Evolutionary conservation across 148 eudicot genomes (phyloP).

Genomic region (Fagopyrum homotropicum): DNA sequence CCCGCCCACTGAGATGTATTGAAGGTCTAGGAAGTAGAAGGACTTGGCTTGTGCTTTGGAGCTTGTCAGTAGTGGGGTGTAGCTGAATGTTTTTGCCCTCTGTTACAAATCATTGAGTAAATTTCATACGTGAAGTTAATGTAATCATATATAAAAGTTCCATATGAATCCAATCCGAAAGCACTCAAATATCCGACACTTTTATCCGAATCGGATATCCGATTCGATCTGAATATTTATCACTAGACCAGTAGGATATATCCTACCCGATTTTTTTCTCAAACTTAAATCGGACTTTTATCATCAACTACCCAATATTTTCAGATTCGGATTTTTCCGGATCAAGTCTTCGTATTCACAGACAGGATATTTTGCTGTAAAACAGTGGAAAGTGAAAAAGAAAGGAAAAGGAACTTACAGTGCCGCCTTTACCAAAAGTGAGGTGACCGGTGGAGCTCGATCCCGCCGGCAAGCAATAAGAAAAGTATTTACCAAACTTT

Average conservation of each 20-base stretch:
- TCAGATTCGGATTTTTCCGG: too few relatives aligned
- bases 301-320: too few relatives aligned
- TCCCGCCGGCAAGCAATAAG: constrained; percentile 60
- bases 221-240: too few relatives aligned
- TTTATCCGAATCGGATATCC: too few relatives aligned
- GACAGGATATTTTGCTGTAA: neutral
- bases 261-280: too few relatives aligned
- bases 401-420: constrained; percentile 13
- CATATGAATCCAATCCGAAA: too few relatives aligned
- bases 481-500: constrained; percentile 48
- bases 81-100: constrained; percentile 20
- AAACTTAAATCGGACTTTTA: too few relatives aligned
- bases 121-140: too few relatives aligned
- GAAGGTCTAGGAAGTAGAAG: constrained; percentile 47
- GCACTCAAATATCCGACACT: too few relatives aligned
- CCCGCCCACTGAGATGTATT: constrained; percentile 43
- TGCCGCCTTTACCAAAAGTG: constrained; percentile 38
- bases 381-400: neutral
- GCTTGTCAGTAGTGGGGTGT: constrained; percentile 35
- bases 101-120: constrained; percentile 7
- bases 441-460: constrained; percentile 42
- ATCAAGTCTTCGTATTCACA: too few relatives aligned
- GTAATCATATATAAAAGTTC: too few relatives aligned
- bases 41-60: constrained; percentile 29
- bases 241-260: too few relatives aligned